Base-by-base conservation (phyloP, 192 early-diverging fungal species). In the Backusella luteola region DNA sequence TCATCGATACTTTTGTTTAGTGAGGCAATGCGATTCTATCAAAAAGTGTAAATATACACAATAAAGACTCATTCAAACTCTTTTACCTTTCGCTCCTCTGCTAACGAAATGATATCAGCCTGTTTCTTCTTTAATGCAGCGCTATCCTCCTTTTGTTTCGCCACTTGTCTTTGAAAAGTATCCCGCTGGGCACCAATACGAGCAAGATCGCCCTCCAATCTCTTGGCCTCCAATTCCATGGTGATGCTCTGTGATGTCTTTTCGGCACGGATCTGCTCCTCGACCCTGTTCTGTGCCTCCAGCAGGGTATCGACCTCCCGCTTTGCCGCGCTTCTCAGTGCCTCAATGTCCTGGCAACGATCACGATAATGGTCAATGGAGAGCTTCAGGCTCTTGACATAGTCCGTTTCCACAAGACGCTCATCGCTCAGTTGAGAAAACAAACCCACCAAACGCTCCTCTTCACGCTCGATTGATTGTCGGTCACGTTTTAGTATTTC, bases 111-210 rank as follows among this genome's bases (percentile, higher is more conserved):
- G 12, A 79, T 39, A 26, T 79, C 41, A 15, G 63, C 53, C 3
- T 71, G 63, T 0, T 14, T 44, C 29, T 74, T 73, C 36, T 53
- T 74, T 34, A 63, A 38, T 19, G 39, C 17, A 12, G 34, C 38
- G 21, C 75, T 68, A 21, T 66, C 69, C 11, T 34, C 9, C 32
- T 19, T 52, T 15, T 70, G 72, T 14, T 86, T 85, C 49, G 84
- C 81, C 9, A 86, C 77, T 66, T 83, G 73, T 34, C 77, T 75
- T 77, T 89, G 87, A 21, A 87, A 81, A 70, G 80, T 80, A 66
- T 90, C 89, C 67, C 86, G 80, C 66, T 88, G 87, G 41, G 82
- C 75, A 35, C 87, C 79, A 52, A 90, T 87, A 9, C 89, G 84
- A 7, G 81, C 80, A 26, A 91, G 68, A 66, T 91, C 89, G 32